Base-by-base conservation (phyloP, 805 yeast genomes). In the Sugiyamaella boreocaroliniensis region DNA sequence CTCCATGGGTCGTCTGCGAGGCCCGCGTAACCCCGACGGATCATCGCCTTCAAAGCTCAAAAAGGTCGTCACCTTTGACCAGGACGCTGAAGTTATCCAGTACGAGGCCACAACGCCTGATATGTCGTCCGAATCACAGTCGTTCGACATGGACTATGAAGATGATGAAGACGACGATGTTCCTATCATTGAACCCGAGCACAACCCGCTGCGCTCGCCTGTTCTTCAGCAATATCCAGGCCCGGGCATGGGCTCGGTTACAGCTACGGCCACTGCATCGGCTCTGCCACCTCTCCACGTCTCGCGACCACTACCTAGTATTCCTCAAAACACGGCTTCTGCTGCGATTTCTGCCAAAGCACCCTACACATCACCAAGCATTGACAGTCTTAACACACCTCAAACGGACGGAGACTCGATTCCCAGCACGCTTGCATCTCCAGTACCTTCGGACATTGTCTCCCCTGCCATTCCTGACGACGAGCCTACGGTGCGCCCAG, bases 51-150 rank as follows among this genome's bases (percentile, higher is more conserved):
- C 61, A 4, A 51, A 49, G 47, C 55, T 50, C 20, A 59, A 57
- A 43, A 61, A 61, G 47, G 61, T 59, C 18, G 63, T 61, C 43
- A 61, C 64, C 8, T 61, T 61, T 45, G 57, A 58, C 48, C 45
- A 46, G 32, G 43, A 60, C 9, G 60, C 55, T 15, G 57, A 59
- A 45, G 60, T 61, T 34, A 61, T 61, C 40, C 62, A 59, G 43
- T 61, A 56, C 48, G 64, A 58, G 42, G 40, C 62, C 10, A 42
- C 47, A 19, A 61, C 61, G 15, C 64, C 64, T 6, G 63, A 61
- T 12, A 1, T 58, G 43, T 48, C 56, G 19, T 45, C 52, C 19
- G 53, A 54, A 9, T 49, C 54, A 3, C 55, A 49, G 16, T 44
- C 32, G 22, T 32, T 41, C 7, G 57, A 50, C 29, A 42, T 29